These are phyloP conservation scores for Agastache rugosa DNA, from an alignment of 257 asterid genomes.

Conservation along the genomic window DNA sequence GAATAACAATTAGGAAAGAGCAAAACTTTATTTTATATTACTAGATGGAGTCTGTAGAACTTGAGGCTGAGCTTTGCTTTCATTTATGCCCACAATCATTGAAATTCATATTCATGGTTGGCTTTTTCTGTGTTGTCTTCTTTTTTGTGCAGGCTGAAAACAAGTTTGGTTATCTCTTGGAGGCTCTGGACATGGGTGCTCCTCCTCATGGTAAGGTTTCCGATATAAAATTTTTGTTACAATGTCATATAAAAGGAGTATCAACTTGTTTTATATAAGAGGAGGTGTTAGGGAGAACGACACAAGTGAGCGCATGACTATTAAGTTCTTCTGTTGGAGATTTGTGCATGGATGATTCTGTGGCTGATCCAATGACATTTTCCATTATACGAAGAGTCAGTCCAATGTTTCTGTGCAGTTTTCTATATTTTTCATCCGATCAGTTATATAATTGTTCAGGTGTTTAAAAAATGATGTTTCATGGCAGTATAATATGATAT, in stretches of 20 bases:
- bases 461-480: neutral
- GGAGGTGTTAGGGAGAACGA: conserved; percentile 4
- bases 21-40: neutral
- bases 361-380: neutral
- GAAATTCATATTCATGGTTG: neutral
- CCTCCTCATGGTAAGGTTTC: conserved; percentile 80
- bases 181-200: conserved; percentile 99
- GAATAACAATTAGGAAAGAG: neutral
- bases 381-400: neutral
- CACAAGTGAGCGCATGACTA: neutral
- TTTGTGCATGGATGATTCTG: neutral
- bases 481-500: no score
- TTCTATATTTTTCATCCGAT: neutral
- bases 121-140: neutral
- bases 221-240: neutral
- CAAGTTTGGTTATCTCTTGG: conserved; percentile 94
- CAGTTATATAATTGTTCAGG: neutral
- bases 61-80: neutral
- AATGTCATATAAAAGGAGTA: neutral
- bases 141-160: conserved; percentile 74
- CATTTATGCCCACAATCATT: neutral
- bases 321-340: neutral
- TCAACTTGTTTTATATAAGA: neutral
- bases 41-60: neutral
- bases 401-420: neutral